Evolutionary conservation across 2,329 filamentous ascomycete genomes (phyloP), one percentile per base, ranked within the genome.

Genomic region (Eutypella sp.): DNA sequence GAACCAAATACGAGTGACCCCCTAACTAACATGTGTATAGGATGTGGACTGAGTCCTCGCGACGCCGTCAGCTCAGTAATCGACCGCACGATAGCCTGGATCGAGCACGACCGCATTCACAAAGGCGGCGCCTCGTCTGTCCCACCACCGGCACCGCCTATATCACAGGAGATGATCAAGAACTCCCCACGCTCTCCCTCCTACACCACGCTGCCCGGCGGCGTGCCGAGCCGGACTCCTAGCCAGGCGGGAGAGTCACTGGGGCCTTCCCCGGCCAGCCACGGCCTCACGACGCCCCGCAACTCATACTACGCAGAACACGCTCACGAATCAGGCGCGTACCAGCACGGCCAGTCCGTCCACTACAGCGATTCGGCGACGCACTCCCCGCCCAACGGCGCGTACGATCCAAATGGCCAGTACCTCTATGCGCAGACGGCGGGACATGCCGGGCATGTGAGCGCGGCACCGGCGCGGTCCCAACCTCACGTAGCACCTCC

Each of bases 31-130:
- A n/a, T n/a, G 9, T 6, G 18, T 19, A 29, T 38, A 77, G 75
- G 72, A 27, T 67, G 71, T 13, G 73, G 73, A 19, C 62, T 61
- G 22, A 64, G 65, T 18, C 66, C 78, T 33, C 66, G 67, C 39
- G 62, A 64, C 37, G 69, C 75, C 22, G 70, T 80, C 43, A 61
- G 66, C 8, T 59, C 62, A 33, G 74, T 80, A 40, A 73, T 78
- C 25, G 68, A 77, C 19, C 70, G 71, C 4, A 79, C 75, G 1
- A 70, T 80, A 27, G 58, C 62, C 13, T 75, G 72, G 67, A 80
- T 81, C 46, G 71, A 78, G 46, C 67, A 68, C 42, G 75, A 75
- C 44, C 74, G 76, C 66, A 54, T 58, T 34, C 62, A 63, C 34
- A 68, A 66, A 38, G 54, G 64, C 10, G 54, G 51, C 39, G 40